phyloP scores from a whole-genome alignment of 805 yeast species.

The Yamadazyma philogaea region DNA sequence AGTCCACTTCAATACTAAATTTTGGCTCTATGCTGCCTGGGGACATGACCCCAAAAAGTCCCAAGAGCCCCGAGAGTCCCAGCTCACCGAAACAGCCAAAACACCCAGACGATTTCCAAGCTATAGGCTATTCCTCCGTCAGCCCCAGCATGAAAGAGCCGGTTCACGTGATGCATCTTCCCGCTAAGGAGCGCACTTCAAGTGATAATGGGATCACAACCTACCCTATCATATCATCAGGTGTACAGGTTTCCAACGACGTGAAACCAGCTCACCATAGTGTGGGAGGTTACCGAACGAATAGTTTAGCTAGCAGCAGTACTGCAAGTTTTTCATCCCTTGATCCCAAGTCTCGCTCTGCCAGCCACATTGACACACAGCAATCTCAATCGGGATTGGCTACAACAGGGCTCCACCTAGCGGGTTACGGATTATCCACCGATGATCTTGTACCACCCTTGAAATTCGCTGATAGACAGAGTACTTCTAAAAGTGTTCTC shows the following conservation, averaged over 20 bases:
- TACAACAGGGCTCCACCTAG: constrained; percentile 24
- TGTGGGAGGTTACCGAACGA: constrained; percentile 9
- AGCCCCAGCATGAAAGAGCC: constrained; percentile 25
- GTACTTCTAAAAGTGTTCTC: neutral
- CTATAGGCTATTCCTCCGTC: constrained; percentile 34
- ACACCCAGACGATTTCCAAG: constrained; percentile 24
- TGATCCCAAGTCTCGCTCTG: constrained; percentile 13
- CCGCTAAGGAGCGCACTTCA: constrained; percentile 12
- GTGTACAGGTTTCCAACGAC: constrained; percentile 11
- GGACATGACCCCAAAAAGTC: constrained; percentile 1
- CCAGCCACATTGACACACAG: constrained; percentile 2
- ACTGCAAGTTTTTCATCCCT: constrained; percentile 12
- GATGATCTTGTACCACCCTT: constrained; percentile 28
- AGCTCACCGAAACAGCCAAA: neutral
- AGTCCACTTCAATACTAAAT: constrained; percentile 26
- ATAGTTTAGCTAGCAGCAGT: constrained; percentile 12
- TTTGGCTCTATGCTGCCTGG: constrained; percentile 9
- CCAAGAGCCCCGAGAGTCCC: constrained; percentile 1
- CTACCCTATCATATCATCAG: constrained; percentile 9
- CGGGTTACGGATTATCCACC: constrained; percentile 27
- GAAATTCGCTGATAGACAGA: constrained; percentile 4
- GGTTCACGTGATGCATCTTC: constrained; percentile 27
- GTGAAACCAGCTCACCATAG: constrained; percentile 1
- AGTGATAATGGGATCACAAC: neutral
- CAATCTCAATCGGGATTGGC: constrained; percentile 15